Percentiles rank a stretch among this genome's conserved stretches.
These are phyloP conservation scores for Serendipita sp. DNA, from an alignment of 768 basidiomycete genomes.

Conservation along the genomic window DNA sequence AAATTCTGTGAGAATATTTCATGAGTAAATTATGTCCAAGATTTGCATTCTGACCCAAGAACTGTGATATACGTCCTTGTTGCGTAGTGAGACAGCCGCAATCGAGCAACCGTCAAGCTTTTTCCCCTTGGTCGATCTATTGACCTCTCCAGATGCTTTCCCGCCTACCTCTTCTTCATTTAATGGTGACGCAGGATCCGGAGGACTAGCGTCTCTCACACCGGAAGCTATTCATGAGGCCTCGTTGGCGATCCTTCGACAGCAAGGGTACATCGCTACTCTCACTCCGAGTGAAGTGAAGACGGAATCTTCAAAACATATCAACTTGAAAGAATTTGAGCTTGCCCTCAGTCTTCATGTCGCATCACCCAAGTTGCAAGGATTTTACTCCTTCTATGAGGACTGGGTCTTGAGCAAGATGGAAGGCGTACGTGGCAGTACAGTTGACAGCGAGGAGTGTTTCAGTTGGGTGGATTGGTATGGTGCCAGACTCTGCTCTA, in stretches of 20 bases:
- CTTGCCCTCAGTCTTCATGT: constrained; percentile 64
- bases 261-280: constrained; percentile 27
- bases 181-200: constrained; percentile 9
- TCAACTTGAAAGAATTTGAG: constrained; percentile 42
- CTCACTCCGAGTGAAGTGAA: no score
- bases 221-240: constrained; percentile 38
- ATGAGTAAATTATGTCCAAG: not conserved
- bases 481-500: constrained; percentile 44
- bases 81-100: constrained; percentile 58
- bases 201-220: constrained; percentile 18
- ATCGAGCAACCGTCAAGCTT: constrained; percentile 56
- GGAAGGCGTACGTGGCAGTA: constrained; percentile 12
- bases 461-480: constrained; percentile 79
- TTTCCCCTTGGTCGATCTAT: constrained; percentile 55
- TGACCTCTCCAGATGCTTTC: constrained; percentile 36
- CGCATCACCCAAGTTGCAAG: constrained; percentile 65
- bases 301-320: constrained; percentile 17
- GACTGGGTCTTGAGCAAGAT: constrained; percentile 16
- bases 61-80: not conserved
- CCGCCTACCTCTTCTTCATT: constrained; percentile 9
- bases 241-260: constrained; percentile 34
- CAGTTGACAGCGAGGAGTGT: constrained; percentile 23
- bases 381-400: constrained; percentile 62
- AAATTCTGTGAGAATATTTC: constrained; percentile 18
- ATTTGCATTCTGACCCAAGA: constrained; percentile 28